phyloP scores from a whole-genome alignment of 495 filamentous ascomycete species.

The Chaetomidium leptoderma region DNA sequence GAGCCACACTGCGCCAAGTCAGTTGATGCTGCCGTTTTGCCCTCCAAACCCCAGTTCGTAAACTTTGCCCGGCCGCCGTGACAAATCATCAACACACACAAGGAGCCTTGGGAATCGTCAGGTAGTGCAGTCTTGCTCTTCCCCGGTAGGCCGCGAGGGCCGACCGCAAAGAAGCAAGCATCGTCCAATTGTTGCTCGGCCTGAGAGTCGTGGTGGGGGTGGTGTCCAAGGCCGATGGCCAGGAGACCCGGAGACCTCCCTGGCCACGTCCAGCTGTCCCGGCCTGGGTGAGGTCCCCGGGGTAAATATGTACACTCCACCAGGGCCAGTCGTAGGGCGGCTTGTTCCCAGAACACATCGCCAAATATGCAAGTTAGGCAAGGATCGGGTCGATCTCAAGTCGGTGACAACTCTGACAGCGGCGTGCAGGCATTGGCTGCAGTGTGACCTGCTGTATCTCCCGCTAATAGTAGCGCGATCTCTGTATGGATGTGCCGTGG shows the following conservation, averaged over 20 bases:
- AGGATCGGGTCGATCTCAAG: constrained; percentile 13
- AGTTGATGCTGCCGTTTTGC: background rate
- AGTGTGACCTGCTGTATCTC: background rate
- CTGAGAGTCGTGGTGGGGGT: background rate
- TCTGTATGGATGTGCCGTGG: constrained; percentile 2
- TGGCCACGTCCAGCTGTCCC: background rate
- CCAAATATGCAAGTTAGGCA: constrained; percentile 1
- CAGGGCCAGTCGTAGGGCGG: background rate
- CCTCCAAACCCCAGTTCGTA: background rate
- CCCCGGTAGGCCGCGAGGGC: too few relatives aligned
- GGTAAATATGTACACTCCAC: background rate
- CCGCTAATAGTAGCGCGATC: background rate
- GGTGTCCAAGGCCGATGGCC: constrained; percentile 5
- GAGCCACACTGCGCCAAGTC: background rate
- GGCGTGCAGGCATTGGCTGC: constrained; percentile 2
- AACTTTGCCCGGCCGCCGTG: background rate
- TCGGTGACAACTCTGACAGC: background rate
- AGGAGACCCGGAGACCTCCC: background rate
- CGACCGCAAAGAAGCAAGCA: background rate
- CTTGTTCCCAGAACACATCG: background rate
- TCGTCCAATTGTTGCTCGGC: background rate
- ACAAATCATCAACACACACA: background rate
- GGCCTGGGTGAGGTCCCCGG: background rate
- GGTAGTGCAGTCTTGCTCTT: background rate
- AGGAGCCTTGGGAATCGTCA: background rate